Base-by-base conservation (phyloP, 1,284 basidiomycete species). In the Takashimella koratensis region DNA sequence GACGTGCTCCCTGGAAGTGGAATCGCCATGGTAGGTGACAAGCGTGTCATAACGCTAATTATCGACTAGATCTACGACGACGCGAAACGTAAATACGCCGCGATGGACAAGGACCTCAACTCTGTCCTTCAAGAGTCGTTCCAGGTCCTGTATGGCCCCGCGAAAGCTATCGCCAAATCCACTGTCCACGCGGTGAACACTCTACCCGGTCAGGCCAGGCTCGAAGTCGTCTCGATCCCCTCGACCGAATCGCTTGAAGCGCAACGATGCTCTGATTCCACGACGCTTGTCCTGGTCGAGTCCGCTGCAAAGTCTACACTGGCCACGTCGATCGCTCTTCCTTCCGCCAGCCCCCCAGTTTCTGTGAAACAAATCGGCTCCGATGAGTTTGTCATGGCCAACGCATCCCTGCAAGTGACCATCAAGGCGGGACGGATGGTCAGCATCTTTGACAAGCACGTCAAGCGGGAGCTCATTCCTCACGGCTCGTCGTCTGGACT, bases 1-100 rank as follows among this genome's bases (percentile, higher is more conserved):
- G 88, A 73, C 84, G 90, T 94, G 41, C 84, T 96, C 43, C 91
- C 91, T 26, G 92, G 91, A 8, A 91, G 89, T 47, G 84, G 87
- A 0, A 91, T 92, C 54, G 60, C 59, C 16, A 67, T 68, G 58
- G 71, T n/a, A n/a, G n/a, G n/a, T n/a, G n/a, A n/a, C n/a, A n/a
- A n/a, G n/a, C n/a, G n/a, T n/a, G n/a, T n/a, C n/a, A n/a, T n/a
- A n/a, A n/a, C n/a, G n/a, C n/a, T n/a, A n/a, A n/a, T n/a, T n/a
- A n/a, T n/a, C n/a, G n/a, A n/a, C n/a, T n/a, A n/a, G n/a, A n/a
- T 87, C 19, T 53, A 56, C 12, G 46, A 56, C 3, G 60, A 63
- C 45, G 48, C 45, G 21, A 11, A 46, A 4, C 56, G 52, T 10
- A 78, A 88, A 10, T 59, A n/a, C n/a, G n/a, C n/a, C n/a, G n/a